Evolutionary conservation across 2,329 filamentous ascomycete species (phyloP).

Genomic region (Lasiodiplodia hormozganensis): DNA sequence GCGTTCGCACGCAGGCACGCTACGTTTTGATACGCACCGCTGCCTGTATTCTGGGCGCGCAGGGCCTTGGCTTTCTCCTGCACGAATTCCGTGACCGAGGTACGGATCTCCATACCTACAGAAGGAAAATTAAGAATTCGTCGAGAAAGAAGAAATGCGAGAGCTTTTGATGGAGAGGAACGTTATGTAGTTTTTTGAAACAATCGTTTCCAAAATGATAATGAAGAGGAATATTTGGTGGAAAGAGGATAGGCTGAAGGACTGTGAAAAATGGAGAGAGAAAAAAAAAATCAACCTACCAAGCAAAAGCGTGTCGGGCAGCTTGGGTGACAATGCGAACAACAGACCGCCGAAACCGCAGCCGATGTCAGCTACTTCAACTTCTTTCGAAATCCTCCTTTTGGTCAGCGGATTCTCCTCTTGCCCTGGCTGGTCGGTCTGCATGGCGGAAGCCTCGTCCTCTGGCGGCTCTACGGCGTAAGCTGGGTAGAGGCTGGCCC

Average conservation of each 20-base stretch:
- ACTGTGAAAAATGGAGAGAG: neutral
- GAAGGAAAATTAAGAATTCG: conserved; percentile 1
- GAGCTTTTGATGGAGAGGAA: neutral
- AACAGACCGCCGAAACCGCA: conserved; percentile 94
- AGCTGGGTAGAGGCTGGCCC: conserved; percentile 82
- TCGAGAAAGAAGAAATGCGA: neutral
- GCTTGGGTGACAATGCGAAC: conserved; percentile 79
- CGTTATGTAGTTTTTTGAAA: neutral
- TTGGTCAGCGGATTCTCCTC: conserved; percentile 35
- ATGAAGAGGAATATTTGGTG: neutral
- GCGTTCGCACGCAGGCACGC: conserved; percentile 90
- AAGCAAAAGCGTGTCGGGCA: conserved; percentile 83
- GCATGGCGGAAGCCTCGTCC: conserved; percentile 8
- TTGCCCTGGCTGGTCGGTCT: conserved; percentile 27
- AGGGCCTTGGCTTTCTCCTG: conserved; percentile 85
- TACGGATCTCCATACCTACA: conserved; percentile 88
- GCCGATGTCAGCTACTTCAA: conserved; percentile 95
- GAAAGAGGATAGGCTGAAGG: neutral
- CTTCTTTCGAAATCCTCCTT: conserved; percentile 65
- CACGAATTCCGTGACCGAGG: conserved; percentile 88
- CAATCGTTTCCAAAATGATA: neutral
- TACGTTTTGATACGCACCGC: conserved; percentile 77
- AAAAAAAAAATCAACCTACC: conserved; percentile 59
- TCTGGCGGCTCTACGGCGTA: conserved; percentile 57
- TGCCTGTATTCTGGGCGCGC: conserved; percentile 66